Evolutionary conservation across 2,329 filamentous ascomycete genomes (phyloP).

Genomic region (Stemphylium beticola): DNA sequence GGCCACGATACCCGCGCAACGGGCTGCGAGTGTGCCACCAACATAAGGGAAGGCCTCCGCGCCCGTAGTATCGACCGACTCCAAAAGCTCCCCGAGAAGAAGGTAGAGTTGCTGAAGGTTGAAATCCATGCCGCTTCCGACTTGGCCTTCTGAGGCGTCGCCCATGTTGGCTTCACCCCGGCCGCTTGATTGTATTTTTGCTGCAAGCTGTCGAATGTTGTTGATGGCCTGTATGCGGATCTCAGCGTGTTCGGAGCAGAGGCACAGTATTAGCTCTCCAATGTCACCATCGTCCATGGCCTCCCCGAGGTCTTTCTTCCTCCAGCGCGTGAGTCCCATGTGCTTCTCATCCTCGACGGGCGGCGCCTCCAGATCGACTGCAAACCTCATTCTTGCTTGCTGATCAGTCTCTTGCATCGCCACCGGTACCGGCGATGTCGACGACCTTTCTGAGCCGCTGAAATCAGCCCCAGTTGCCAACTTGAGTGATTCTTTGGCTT

Average conservation of each 20-base stretch:
- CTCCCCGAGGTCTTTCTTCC: slow-evolving; percentile 76
- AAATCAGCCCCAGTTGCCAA: slow-evolving; percentile 44
- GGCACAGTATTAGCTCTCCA: slow-evolving; percentile 71
- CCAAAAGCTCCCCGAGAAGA: slow-evolving; percentile 77
- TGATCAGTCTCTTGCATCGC: slow-evolving; percentile 24
- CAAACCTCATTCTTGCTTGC: slow-evolving; percentile 12
- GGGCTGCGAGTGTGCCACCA: slow-evolving; percentile 75
- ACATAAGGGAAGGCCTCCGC: slow-evolving; percentile 68
- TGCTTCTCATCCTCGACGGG: slow-evolving; percentile 53
- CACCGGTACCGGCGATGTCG: slow-evolving; percentile 31
- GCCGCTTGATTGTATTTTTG: slow-evolving; percentile 54
- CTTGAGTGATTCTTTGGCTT: slow-evolving; percentile 44
- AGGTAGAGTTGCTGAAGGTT: slow-evolving; percentile 82
- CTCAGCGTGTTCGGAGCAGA: slow-evolving; percentile 75
- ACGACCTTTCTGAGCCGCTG: slow-evolving; percentile 44
- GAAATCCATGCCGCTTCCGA: slow-evolving; percentile 53
- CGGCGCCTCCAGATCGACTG: slow-evolving; percentile 43
- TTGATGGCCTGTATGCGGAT: slow-evolving; percentile 79
- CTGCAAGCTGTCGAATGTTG: slow-evolving; percentile 69
- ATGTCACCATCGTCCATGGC: slow-evolving; percentile 79
- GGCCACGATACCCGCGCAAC: slow-evolving; percentile 71
- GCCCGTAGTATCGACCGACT: slow-evolving; percentile 61
- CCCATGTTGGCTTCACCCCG: not conserved
- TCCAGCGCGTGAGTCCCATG: slow-evolving; percentile 66
- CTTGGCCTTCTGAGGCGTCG: slow-evolving; percentile 6